phyloP scores from a whole-genome alignment of 1,139 yeast species.

The Hyphopichia burtonii region DNA sequence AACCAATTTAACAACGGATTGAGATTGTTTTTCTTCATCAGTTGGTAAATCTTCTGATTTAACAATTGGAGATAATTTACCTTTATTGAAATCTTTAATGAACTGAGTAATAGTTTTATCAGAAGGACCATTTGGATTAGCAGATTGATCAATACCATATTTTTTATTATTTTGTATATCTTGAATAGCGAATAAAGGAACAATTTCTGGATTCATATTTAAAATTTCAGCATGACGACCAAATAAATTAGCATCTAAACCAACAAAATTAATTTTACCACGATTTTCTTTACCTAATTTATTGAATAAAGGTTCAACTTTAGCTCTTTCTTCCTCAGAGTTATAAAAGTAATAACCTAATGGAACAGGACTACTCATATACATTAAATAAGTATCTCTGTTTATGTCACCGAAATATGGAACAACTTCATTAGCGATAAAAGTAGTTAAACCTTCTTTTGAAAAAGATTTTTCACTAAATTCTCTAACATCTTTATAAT shows the following conservation, averaged over 20 bases:
- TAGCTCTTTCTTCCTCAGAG: conserved; percentile 62
- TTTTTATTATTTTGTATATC: conserved; percentile 66
- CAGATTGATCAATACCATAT: conserved; percentile 61
- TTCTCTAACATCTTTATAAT: conserved; percentile 30
- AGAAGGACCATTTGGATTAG: conserved; percentile 43
- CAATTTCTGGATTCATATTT: conserved; percentile 75
- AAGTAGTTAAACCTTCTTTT: conserved; percentile 44
- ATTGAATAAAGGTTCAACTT: conserved; percentile 49
- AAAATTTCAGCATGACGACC: conserved; percentile 90
- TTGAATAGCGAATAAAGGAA: conserved; percentile 92
- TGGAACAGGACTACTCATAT: conserved; percentile 73
- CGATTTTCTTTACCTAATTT: conserved; percentile 71
- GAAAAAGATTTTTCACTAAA: conserved; percentile 16
- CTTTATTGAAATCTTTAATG: conserved; percentile 62
- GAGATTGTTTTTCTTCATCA: conserved; percentile 62
- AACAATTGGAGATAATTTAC: conserved; percentile 66
- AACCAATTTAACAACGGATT: conserved; percentile 75
- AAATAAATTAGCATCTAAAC: conserved; percentile 74
- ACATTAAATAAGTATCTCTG: conserved; percentile 74
- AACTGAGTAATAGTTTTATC: conserved; percentile 51
- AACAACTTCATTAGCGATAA: conserved; percentile 67
- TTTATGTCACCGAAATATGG: conserved; percentile 91
- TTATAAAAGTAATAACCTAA: conserved; percentile 86
- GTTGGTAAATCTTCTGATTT: conserved; percentile 86
- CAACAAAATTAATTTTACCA: conserved; percentile 85